Percentiles rank a stretch among this genome's conserved stretches.
Conservation (phyloP, 768 basidiomycete genomes). For the Russula sp. region DNA sequence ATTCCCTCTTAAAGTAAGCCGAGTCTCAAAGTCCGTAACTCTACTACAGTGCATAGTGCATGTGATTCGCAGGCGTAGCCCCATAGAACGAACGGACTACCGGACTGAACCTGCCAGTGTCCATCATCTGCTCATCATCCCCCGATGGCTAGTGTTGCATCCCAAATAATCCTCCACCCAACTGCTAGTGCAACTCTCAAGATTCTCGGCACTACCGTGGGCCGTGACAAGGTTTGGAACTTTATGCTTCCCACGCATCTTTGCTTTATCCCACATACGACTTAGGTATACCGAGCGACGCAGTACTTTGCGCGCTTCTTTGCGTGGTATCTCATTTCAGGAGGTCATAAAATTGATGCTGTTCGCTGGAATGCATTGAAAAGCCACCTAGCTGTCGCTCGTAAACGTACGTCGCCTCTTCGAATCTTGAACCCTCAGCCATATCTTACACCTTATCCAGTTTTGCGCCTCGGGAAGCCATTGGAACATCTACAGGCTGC, state of each 20-base stretch:
- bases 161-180: conserved; percentile 84
- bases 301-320: conserved; percentile 90
- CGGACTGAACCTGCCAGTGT: too few relatives aligned
- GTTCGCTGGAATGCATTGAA: conserved; percentile 81
- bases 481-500: conserved; percentile 91
- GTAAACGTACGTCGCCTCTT: conserved; percentile 56
- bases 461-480: conserved; percentile 90
- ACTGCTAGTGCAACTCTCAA: conserved; percentile 67
- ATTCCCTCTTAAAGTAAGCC: background rate
- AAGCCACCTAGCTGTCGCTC: conserved; percentile 69
- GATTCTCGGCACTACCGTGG: conserved; percentile 72
- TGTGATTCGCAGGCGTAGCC: conserved; percentile 11
- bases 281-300: conserved; percentile 76
- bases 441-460: conserved; percentile 34
- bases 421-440: background rate
- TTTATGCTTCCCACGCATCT: background rate
- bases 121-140: background rate
- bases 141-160: conserved; percentile 41
- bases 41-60: background rate
- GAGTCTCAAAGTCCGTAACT: background rate
- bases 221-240: conserved; percentile 76
- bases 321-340: conserved; percentile 69
- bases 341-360: conserved; percentile 64
- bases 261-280: background rate
- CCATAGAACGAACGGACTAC: background rate